These are phyloP conservation scores for Rhizoclosmatium globosum DNA, from an alignment of 192 early-diverging fungal species.

Conservation along the genomic window DNA sequence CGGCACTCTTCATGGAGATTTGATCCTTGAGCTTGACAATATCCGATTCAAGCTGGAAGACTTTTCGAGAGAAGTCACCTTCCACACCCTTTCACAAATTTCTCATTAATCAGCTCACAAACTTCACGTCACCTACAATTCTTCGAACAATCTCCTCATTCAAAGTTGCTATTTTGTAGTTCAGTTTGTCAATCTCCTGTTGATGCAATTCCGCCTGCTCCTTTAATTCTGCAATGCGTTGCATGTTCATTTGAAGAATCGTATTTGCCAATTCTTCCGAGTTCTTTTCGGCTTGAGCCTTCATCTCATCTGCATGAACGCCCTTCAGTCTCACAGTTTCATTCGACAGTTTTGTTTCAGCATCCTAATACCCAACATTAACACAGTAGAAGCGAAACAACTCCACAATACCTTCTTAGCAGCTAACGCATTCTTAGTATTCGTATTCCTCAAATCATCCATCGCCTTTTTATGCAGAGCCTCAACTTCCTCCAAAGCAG, in stretches of 20 bases:
- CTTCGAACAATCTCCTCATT: conserved; percentile 37
- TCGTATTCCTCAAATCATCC: conserved; percentile 50
- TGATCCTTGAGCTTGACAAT: conserved; percentile 34
- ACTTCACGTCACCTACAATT: conserved; percentile 5
- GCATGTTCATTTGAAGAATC: conserved; percentile 36
- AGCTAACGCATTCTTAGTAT: conserved; percentile 44
- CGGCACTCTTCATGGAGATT: conserved; percentile 4
- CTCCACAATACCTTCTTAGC: conserved; percentile 49
- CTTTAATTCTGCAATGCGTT: conserved; percentile 36
- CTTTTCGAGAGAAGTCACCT: conserved; percentile 15
- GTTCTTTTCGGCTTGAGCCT: not conserved
- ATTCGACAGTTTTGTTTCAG: conserved; percentile 34
- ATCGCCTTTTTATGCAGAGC: conserved; percentile 45
- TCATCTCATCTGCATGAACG: conserved; percentile 30
- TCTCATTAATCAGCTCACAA: not conserved
- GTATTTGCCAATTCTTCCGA: conserved; percentile 30
- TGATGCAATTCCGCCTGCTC: conserved; percentile 34
- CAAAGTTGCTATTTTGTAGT: conserved; percentile 31
- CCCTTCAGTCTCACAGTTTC: conserved; percentile 34
- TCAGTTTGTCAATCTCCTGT: conserved; percentile 12
- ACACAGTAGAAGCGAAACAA: not conserved
- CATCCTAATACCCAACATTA: conserved; percentile 1
- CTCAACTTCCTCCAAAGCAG: conserved; percentile 45
- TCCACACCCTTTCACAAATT: conserved; percentile 13
- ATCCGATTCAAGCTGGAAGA: conserved; percentile 27